Base-by-base conservation (phyloP, 306 rosid genomes). In the Glycine latifolia region DNA sequence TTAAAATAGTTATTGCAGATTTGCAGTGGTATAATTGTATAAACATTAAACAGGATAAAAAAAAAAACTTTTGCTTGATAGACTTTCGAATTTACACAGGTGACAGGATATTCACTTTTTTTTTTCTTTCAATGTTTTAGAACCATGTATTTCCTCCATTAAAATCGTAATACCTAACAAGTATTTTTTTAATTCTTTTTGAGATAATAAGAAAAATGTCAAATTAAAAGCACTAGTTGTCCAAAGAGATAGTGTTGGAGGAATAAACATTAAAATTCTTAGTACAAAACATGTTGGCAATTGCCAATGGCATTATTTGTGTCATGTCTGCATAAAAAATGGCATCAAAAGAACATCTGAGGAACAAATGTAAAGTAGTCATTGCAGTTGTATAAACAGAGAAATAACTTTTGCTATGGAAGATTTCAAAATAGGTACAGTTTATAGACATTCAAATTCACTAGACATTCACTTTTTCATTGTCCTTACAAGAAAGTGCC, bases 241-340 rank as follows among this genome's bases (percentile, higher is more conserved):
- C 15, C 12, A 13, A 15, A 56, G 11, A 56, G 33, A 2, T 3
- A 14, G 71, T 26, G 15, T 14, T 14, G 50, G 33, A 39, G 31
- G 52, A 66, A 66, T 41, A n/a, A 63, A 41, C 13, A 41, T n/a
- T 6, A 39, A 41, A 39, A 66, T n/a, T 8, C 26, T 5, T 0
- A 66, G 13, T 65, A 37, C 70, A 66, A 66, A 66, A 66, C 71
- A 66, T 39, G 72, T 15, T 37, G 48, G 26, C 70, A 65, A 65
- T 14, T 41, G 33, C 33, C 14, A n/a, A 67, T 43, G 43, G 52
- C 52, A 67, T 41, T 67, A 16, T 43, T 67, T 15, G 31, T 7
- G 41, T 43, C 72, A 67, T 67, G 53, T 67, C 52, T 67, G 72
- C 72, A 43, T 67, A 3, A 37, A 37, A 37, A 37, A 37, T 37